These are phyloP conservation scores for Lachancea quebecensis DNA, from an alignment of 805 yeast species.

Conservation along the genomic window DNA sequence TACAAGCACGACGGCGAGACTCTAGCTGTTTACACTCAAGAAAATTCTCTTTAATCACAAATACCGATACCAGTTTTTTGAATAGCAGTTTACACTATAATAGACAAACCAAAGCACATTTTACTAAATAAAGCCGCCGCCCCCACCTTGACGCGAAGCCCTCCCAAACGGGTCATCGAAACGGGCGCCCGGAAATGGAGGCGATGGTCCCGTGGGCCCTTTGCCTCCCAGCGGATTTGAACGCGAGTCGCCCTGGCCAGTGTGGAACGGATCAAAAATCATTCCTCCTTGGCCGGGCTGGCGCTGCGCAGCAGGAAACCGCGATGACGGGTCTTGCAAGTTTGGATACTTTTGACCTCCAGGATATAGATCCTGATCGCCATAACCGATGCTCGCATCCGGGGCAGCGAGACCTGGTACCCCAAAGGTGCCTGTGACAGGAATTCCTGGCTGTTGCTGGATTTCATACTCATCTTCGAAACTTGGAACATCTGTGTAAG, in stretches of 20 bases:
- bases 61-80: neutral
- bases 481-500: slow-evolving; percentile 25
- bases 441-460: slow-evolving; percentile 12
- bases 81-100: neutral
- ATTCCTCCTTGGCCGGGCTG: slow-evolving; percentile 25
- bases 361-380: slow-evolving; percentile 32
- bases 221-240: slow-evolving; percentile 10
- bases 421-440: slow-evolving; percentile 10
- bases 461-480: slow-evolving; percentile 32
- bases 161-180: slow-evolving; percentile 32
- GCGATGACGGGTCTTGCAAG: slow-evolving; percentile 11
- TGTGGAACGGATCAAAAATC: slow-evolving; percentile 28
- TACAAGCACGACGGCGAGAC: slow-evolving; percentile 25
- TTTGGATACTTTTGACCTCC: slow-evolving; percentile 26
- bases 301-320: slow-evolving; percentile 1
- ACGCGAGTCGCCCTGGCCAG: slow-evolving; percentile 3
- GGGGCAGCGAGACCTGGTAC: slow-evolving; percentile 11
- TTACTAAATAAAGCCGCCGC: slow-evolving; percentile 9
- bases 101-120: no score
- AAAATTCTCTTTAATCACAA: neutral
- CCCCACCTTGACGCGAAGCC: slow-evolving; percentile 7
- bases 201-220: slow-evolving; percentile 6
- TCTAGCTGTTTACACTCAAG: slow-evolving; percentile 21
- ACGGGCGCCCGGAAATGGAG: slow-evolving; percentile 28
- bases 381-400: slow-evolving; percentile 17